Evolutionary conservation across 345 rosid genomes (phyloP).

Genomic region (Turnera subulata): DNA sequence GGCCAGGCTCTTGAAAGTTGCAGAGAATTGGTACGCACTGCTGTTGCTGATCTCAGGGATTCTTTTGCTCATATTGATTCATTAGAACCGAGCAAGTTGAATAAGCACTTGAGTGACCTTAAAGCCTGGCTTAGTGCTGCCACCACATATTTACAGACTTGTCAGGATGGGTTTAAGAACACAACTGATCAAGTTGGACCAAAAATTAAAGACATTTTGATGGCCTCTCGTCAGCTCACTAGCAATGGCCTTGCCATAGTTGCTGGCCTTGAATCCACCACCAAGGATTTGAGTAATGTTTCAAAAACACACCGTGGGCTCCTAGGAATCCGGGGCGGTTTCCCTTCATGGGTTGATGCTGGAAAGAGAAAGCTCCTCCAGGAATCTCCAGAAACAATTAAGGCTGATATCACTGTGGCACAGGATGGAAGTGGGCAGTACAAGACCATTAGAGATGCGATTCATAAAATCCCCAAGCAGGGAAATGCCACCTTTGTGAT

Average conservation of each 20-base stretch:
- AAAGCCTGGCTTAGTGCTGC: conserved; percentile 74
- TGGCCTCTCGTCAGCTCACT: conserved; percentile 43
- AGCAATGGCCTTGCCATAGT: conserved; percentile 77
- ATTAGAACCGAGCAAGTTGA: too few relatives aligned
- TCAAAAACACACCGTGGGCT: conserved; percentile 14
- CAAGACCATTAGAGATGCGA: too few relatives aligned
- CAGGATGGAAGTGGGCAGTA: too few relatives aligned
- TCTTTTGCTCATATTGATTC: conserved; percentile 41
- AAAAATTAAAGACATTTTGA: too few relatives aligned
- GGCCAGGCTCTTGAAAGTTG: conserved; percentile 52
- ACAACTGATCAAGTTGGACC: conserved; percentile 35
- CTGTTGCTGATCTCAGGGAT: conserved; percentile 48
- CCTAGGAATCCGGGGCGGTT: conserved; percentile 9
- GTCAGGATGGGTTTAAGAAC: conserved; percentile 62
- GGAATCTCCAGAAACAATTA: conserved; percentile 17
- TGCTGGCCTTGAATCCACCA: conserved; percentile 31
- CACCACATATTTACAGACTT: conserved; percentile 64
- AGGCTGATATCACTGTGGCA: conserved; percentile 54
- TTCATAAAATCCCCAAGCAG: conserved; percentile 44
- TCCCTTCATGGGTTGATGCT: too few relatives aligned
- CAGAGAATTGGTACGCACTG: conserved; percentile 41
- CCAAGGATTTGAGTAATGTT: conserved; percentile 20
- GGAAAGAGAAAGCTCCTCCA: conserved; percentile 39
- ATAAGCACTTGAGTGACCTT: conserved; percentile 43
- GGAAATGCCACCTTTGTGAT: conserved; percentile 41